phyloP scores from a whole-genome alignment of 106 monocot genomes.

The Alisma plantagoaquatica region DNA sequence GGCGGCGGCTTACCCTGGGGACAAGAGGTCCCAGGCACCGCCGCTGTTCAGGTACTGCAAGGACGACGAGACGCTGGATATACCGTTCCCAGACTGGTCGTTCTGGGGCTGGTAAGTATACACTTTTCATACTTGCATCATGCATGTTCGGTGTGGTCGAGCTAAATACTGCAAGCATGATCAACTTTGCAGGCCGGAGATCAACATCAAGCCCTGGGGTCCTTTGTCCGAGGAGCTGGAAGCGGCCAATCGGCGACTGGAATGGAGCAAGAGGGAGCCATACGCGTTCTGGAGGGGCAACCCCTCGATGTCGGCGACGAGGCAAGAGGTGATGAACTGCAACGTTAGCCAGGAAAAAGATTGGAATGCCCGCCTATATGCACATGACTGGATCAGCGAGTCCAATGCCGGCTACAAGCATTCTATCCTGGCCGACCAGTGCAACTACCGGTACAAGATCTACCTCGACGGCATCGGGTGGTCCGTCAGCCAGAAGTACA shows the following conservation, averaged over 20 bases:
- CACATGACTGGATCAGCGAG: slow-evolving; percentile 17
- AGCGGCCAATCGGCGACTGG: slow-evolving; percentile 10
- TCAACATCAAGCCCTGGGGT: slow-evolving; percentile 35
- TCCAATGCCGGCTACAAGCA: slow-evolving; percentile 5
- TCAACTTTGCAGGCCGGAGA: slow-evolving; percentile 21
- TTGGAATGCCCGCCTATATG: slow-evolving; percentile 26
- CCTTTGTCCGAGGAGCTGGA: slow-evolving; percentile 16
- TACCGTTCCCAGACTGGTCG: slow-evolving; percentile 61
- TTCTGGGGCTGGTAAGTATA: slow-evolving; percentile 53
- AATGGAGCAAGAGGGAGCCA: slow-evolving; percentile 22
- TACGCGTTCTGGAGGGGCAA: slow-evolving; percentile 40
- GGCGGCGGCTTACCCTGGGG: not conserved
- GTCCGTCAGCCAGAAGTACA: too few species aligned
- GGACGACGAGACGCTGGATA: slow-evolving; percentile 30
- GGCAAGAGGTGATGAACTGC: slow-evolving; percentile 20
- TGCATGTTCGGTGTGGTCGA: slow-evolving; percentile 1
- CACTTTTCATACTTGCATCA: not conserved
- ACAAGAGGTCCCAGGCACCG: not conserved
- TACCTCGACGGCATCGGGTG: too few species aligned
- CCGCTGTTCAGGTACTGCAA: slow-evolving; percentile 49
- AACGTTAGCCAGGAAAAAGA: slow-evolving; percentile 12
- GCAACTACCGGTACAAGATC: too few species aligned
- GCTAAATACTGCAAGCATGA: not conserved
- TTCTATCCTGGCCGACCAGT: slow-evolving; percentile 15
- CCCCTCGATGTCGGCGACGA: not conserved